Evolutionary conservation across 306 rosid species (phyloP).

Genomic region (Lupinus albus): DNA sequence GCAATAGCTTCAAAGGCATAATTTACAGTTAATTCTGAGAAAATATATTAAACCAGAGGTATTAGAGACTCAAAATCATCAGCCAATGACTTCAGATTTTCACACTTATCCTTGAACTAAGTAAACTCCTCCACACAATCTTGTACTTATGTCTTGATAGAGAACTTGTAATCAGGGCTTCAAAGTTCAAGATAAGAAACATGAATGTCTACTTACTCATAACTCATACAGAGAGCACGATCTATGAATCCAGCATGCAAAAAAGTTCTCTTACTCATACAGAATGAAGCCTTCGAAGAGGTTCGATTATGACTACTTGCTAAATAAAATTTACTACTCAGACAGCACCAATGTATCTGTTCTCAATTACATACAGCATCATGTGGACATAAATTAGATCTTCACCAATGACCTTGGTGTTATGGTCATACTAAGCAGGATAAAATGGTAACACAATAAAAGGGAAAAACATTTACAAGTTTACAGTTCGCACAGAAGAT

Average conservation of each 20-base stretch:
- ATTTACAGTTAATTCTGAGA: neutral
- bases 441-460: neutral
- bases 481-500: neutral
- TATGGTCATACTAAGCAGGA: neutral
- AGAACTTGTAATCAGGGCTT: conserved; percentile 53
- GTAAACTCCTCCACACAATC: conserved; percentile 43
- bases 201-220: neutral
- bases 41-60: neutral
- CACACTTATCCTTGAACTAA: conserved; percentile 47
- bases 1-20: neutral
- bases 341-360: neutral
- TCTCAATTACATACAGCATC: neutral
- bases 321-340: neutral
- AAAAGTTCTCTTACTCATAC: neutral
- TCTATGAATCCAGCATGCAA: neutral
- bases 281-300: neutral
- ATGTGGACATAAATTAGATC: too few relatives aligned
- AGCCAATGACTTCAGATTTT: neutral
- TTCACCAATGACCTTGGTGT: neutral
- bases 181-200: conserved; percentile 31
- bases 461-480: neutral
- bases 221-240: neutral
- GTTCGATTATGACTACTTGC: neutral
- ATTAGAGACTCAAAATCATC: conserved; percentile 9
- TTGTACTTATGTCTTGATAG: conserved; percentile 56